Percentiles rank a stretch among this genome's conserved stretches.
Conservation (phyloP, 148 eudicot genomes). For the Dianthus caryophyllus region DNA sequence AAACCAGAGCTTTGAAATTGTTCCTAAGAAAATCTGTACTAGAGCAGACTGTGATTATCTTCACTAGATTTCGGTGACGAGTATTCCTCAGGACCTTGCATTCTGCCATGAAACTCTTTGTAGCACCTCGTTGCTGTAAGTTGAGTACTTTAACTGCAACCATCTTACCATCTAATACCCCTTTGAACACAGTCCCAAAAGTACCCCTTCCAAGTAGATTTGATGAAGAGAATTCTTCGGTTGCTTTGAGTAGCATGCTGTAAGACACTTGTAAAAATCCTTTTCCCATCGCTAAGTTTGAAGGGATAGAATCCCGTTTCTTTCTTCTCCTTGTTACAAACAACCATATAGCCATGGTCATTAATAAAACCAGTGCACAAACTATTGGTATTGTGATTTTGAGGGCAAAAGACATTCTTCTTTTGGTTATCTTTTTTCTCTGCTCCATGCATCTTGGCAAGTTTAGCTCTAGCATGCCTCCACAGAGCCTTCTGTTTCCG, state of each 20-base stretch:
- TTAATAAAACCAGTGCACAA: neutral
- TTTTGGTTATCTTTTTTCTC: neutral
- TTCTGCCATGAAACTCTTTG: constrained; percentile 30
- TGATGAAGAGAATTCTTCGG: constrained; percentile 19
- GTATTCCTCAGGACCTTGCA: constrained; percentile 26
- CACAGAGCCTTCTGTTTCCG: constrained; percentile 35
- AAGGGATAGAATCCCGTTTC: neutral
- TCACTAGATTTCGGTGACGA: constrained; percentile 25
- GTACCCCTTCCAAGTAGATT: constrained; percentile 23
- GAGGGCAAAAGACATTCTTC: neutral
- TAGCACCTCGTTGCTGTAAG: constrained; percentile 23
- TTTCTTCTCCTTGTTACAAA: neutral
- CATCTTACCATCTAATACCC: constrained; percentile 7
- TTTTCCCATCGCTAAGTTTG: neutral
- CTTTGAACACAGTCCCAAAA: constrained; percentile 25
- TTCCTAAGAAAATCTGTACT: constrained; percentile 24
- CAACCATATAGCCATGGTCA: neutral
- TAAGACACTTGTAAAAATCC: constrained; percentile 15
- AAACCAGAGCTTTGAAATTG: constrained; percentile 28
- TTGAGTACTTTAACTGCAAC: constrained; percentile 32
- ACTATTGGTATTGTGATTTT: constrained; percentile 2
- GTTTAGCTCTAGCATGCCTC: constrained; percentile 29
- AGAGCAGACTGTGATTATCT: constrained; percentile 28
- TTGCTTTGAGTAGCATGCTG: constrained; percentile 24
- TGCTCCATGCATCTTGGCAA: constrained; percentile 27